Evolutionary conservation across 2,329 filamentous ascomycete species (phyloP).

Genomic region (Colletotrichum sojae): DNA sequence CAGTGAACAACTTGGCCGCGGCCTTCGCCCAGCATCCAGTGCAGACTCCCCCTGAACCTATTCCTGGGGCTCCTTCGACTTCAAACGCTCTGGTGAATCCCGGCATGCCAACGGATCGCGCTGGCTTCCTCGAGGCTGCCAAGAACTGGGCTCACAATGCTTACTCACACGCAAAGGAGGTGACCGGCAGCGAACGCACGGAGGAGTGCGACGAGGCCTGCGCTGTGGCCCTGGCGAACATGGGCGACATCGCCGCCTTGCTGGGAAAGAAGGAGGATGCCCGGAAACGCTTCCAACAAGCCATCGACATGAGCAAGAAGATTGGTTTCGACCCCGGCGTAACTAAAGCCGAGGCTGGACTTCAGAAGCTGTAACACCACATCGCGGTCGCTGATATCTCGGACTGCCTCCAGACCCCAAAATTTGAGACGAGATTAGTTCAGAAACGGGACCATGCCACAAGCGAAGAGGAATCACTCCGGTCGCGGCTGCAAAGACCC

Average conservation of each 20-base stretch:
- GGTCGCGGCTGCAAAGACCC: conserved; percentile 14
- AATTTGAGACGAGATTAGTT: neutral
- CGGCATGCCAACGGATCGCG: conserved; percentile 62
- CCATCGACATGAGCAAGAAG: conserved; percentile 71
- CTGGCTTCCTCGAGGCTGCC: conserved; percentile 77
- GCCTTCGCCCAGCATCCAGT: conserved; percentile 78
- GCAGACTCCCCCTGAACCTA: conserved; percentile 44
- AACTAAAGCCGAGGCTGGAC: conserved; percentile 65
- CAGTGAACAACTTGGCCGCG: conserved; percentile 85
- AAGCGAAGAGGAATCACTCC: neutral
- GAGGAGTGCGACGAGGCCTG: conserved; percentile 89
- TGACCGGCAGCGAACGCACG: conserved; percentile 76
- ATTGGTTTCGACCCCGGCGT: conserved; percentile 67
- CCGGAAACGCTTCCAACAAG: conserved; percentile 77
- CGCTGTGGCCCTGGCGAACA: conserved; percentile 86
- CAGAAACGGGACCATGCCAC: neutral
- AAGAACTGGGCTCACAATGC: conserved; percentile 86
- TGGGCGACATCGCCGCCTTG: conserved; percentile 87
- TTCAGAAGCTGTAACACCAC: conserved; percentile 47
- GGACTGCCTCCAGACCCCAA: neutral
- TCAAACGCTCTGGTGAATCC: conserved; percentile 23
- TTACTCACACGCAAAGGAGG: conserved; percentile 74
- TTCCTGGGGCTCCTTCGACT: conserved; percentile 32
- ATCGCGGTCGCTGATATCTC: neutral
- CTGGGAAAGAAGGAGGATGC: conserved; percentile 76